Percentiles rank a stretch among this genome's conserved stretches.
Evolutionary conservation across 1,139 yeast species (phyloP).

Genomic region (Lodderomyces parapsilosis): DNA sequence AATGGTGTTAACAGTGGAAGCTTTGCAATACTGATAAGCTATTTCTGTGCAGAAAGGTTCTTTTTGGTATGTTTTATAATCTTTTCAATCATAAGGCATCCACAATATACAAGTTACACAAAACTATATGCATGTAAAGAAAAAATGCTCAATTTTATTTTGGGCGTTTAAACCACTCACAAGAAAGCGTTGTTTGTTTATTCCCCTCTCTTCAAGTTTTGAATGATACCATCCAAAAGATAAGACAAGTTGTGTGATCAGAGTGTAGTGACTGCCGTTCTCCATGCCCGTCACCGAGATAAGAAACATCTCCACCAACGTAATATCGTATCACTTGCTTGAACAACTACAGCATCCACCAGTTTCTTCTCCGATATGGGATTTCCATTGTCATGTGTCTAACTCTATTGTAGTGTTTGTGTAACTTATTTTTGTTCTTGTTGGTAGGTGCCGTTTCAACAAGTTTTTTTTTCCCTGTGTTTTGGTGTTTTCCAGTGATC

Average conservation of each 20-base stretch:
- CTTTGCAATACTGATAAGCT: neutral
- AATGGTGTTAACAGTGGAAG: too few species aligned
- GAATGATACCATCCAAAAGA: too few species aligned
- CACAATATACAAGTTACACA: neutral
- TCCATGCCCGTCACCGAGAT: too few species aligned
- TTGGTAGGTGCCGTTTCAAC: neutral
- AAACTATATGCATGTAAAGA: neutral
- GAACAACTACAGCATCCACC: too few species aligned
- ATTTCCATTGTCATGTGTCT: neutral
- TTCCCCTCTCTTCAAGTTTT: neutral
- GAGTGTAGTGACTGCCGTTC: too few species aligned
- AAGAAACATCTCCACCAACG: too few species aligned
- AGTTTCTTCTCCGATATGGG: constrained; percentile 2
- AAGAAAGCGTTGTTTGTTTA: neutral
- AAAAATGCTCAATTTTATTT: neutral
- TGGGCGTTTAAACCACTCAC: neutral
- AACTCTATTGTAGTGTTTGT: neutral
- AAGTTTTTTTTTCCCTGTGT: neutral
- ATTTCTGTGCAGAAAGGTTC: neutral
- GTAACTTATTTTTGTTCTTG: neutral
- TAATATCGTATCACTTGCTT: too few species aligned
- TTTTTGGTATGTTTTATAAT: neutral
- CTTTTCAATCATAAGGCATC: neutral
- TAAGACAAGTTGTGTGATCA: too few species aligned
- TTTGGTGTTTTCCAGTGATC: neutral